Conservation (phyloP, 805 yeast species). For the Wickerhamiella kurtzmanii region DNA sequence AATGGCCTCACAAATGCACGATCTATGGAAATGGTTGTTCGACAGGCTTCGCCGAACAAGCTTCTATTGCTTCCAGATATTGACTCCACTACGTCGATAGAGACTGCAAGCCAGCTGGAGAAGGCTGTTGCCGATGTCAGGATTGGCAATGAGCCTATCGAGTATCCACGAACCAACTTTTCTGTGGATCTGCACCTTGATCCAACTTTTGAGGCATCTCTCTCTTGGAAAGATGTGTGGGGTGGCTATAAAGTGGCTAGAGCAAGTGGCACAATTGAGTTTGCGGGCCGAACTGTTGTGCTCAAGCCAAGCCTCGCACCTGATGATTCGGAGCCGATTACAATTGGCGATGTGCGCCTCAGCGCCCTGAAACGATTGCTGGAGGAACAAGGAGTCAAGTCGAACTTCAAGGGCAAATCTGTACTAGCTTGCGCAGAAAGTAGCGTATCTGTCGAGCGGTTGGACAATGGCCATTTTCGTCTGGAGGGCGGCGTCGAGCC, state of each 20-base stretch:
- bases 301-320: not conserved
- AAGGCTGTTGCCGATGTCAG: conserved; percentile 3
- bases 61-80: conserved; percentile 41
- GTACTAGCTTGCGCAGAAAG: conserved; percentile 67
- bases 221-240: conserved; percentile 74
- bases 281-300: not conserved
- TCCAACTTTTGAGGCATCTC: conserved; percentile 41
- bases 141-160: conserved; percentile 7
- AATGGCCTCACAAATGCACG: conserved; percentile 75
- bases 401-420: conserved; percentile 90
- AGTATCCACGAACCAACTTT: conserved; percentile 12
- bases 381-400: conserved; percentile 44
- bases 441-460: conserved; percentile 57
- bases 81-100: too few species aligned
- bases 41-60: conserved; percentile 65
- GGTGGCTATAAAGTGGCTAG: conserved; percentile 76
- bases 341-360: conserved; percentile 78
- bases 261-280: conserved; percentile 45
- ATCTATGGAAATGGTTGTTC: conserved; percentile 64
- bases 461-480: conserved; percentile 67
- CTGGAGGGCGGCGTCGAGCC: conserved; percentile 71
- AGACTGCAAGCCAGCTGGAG: conserved; percentile 4
- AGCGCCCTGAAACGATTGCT: conserved; percentile 65
- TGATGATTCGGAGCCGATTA: conserved; percentile 31
- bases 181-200: conserved; percentile 41